These are phyloP conservation scores for Pterocarpus santalinus DNA, from an alignment of 306 rosid species.

Conservation along the genomic window DNA sequence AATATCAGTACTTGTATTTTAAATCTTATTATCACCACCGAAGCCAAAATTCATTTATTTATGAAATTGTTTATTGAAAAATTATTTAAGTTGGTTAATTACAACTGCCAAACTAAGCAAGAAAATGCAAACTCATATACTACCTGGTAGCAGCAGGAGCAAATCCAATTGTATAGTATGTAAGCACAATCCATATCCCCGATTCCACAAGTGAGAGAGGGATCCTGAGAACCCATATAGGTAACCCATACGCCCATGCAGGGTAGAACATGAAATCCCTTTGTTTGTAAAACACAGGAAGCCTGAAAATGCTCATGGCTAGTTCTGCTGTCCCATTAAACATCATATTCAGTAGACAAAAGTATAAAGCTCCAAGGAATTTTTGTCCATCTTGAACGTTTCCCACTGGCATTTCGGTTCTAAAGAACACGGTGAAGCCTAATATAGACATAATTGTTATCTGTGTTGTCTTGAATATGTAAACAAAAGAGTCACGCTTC, in stretches of 20 bases:
- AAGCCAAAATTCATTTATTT: not conserved
- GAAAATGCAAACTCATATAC: not conserved
- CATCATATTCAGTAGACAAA: constrained; percentile 71
- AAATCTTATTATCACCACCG: not conserved
- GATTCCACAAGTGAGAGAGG: constrained; percentile 74
- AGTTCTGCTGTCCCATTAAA: constrained; percentile 79
- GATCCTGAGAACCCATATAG: constrained; percentile 76
- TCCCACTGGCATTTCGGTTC: constrained; percentile 72
- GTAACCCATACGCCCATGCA: constrained; percentile 80
- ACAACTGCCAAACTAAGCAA: too few species aligned
- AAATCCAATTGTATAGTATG: constrained; percentile 82
- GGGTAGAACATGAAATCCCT: constrained; percentile 79
- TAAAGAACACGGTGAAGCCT: constrained; percentile 66
- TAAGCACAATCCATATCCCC: constrained; percentile 68
- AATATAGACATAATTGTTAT: constrained; percentile 62
- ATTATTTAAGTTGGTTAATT: too few species aligned
- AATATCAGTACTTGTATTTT: too few species aligned
- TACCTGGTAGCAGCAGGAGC: constrained; percentile 79
- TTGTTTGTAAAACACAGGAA: constrained; percentile 78
- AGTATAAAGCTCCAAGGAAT: constrained; percentile 62
- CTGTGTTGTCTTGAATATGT: constrained; percentile 70
- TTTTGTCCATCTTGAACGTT: constrained; percentile 60
- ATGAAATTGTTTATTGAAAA: too few species aligned
- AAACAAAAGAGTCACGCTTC: constrained; percentile 67
- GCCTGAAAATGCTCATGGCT: constrained; percentile 61